Evolutionary conservation across 768 basidiomycete genomes (phyloP).

Genomic region (Pisolithus tinctorius): DNA sequence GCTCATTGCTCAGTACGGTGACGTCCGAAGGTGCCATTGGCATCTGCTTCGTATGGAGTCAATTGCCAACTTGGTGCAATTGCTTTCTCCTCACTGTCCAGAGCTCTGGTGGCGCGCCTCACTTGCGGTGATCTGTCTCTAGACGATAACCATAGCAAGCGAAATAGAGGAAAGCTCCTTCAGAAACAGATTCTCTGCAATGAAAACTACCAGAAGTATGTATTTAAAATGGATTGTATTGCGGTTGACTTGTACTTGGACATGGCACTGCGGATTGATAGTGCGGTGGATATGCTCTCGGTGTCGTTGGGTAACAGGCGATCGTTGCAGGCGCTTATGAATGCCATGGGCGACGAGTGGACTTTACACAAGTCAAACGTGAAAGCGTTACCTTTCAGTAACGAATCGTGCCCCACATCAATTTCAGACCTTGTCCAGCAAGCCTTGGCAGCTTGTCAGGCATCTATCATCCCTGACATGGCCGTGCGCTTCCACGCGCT

Average conservation of each 20-base stretch:
- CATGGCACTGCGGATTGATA: constrained; percentile 25
- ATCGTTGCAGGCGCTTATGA: constrained; percentile 29
- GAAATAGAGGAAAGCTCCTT: constrained; percentile 19
- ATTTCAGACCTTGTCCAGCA: not conserved
- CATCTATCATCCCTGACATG: constrained; percentile 22
- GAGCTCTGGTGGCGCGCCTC: constrained; percentile 31
- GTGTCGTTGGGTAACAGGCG: constrained; percentile 18
- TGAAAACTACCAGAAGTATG: constrained; percentile 25
- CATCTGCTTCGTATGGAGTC: constrained; percentile 33
- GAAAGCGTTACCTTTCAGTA: constrained; percentile 23
- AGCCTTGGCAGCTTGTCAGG: constrained; percentile 20
- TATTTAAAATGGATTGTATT: constrained; percentile 43
- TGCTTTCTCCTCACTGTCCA: constrained; percentile 33
- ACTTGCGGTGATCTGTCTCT: not conserved
- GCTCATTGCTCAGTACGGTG: constrained; percentile 24
- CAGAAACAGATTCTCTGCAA: constrained; percentile 27
- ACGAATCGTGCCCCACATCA: constrained; percentile 13
- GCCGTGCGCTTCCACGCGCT: constrained; percentile 1
- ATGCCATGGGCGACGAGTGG: constrained; percentile 32
- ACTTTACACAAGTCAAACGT: constrained; percentile 23
- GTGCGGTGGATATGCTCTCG: constrained; percentile 39
- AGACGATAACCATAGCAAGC: not conserved
- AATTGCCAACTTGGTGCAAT: constrained; percentile 30
- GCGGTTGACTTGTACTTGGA: constrained; percentile 35
- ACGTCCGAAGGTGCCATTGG: constrained; percentile 25